Base-by-base conservation (phyloP, 164 flowering plant genomes). In the Macadamia integrifolia region DNA sequence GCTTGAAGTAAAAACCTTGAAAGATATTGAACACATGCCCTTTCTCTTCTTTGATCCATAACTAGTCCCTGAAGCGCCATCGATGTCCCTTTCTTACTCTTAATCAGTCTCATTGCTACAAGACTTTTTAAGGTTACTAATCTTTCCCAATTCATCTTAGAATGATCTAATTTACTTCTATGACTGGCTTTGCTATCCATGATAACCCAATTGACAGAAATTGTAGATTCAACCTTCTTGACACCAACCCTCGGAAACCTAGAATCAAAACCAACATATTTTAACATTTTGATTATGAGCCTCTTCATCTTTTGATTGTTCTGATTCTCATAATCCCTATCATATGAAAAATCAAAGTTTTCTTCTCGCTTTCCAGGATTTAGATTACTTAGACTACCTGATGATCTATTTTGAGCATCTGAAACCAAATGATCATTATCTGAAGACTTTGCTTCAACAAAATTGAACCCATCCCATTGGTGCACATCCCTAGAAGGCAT, bases 401-500 rank as follows among this genome's bases (percentile, higher is more conserved):
- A 72, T 46, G 97, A 86, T 70, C 80, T 84, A 62, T 1, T 11
- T 46, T 11, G 9, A 46, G 80, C 74, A 74, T 86, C 92, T 11
- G 84, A 66, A 70, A 84, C 80, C 6, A 82, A 81, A 49, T 90
- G 86, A 79, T 84, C 77, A 73, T 80, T 85, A 65, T 82, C 89
- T 6, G 95, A 92, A 66, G 87, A 84, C 40, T 88, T 91, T 0
- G 70, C 5, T 35, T 35, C 83, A 71, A 81, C 76, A 4, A 82
- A 78, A 74, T 80, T 74, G 23, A 71, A 46, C 9, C 83, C 76
- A 43, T 77, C 79, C 83, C 82, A 71, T 23, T 64, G 56, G 3
- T 83, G 69, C 8, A 83, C 79, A 72, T 88, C 98, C 74, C 83
- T 85, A 43, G 98, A 92, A 64, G 90, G 60, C 96, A 92, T 79